Evolutionary conservation across 805 yeast species (phyloP).

Genomic region (Ogataea siamensis): DNA sequence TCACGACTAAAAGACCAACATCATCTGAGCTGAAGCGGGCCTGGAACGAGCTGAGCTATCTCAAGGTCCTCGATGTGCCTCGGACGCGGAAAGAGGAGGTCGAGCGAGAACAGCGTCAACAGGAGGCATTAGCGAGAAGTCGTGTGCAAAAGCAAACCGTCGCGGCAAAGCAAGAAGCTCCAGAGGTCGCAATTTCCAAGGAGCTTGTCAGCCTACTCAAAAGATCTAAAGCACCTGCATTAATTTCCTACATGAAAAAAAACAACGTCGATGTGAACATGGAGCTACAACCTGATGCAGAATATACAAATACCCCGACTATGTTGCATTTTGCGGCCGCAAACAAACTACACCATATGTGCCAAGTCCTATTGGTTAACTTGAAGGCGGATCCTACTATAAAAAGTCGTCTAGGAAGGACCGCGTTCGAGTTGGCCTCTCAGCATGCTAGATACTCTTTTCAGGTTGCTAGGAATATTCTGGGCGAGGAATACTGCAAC

Average conservation of each 20-base stretch:
- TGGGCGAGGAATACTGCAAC: constrained; percentile 69
- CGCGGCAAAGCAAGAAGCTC: constrained; percentile 1
- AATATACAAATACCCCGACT: constrained; percentile 62
- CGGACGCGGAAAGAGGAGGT: constrained; percentile 35
- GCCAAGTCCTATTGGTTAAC: constrained; percentile 56
- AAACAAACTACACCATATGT: constrained; percentile 64
- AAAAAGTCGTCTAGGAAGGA: constrained; percentile 50
- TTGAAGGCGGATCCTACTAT: constrained; percentile 71
- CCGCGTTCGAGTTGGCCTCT: constrained; percentile 66
- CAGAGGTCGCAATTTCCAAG: constrained; percentile 47
- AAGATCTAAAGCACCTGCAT: constrained; percentile 73
- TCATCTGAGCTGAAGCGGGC: constrained; percentile 74
- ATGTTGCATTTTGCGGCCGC: constrained; percentile 75
- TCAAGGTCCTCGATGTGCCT: constrained; percentile 56
- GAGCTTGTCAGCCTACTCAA: constrained; percentile 62
- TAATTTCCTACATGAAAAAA: constrained; percentile 59
- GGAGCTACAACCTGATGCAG: constrained; percentile 50
- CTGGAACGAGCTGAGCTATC: constrained; percentile 74
- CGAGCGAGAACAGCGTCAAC: constrained; percentile 32
- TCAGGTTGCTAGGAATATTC: constrained; percentile 59
- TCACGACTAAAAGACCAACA: constrained; percentile 87
- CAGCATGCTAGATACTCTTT: constrained; percentile 50
- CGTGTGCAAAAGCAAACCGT: constrained; percentile 16
- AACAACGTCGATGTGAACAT: constrained; percentile 55
- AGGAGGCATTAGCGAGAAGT: constrained; percentile 30